A percentile compares a stretch with the other conserved stretches of the same genome.
Conservation (phyloP, 2,329 filamentous ascomycete species). For the Fusarium udum region DNA sequence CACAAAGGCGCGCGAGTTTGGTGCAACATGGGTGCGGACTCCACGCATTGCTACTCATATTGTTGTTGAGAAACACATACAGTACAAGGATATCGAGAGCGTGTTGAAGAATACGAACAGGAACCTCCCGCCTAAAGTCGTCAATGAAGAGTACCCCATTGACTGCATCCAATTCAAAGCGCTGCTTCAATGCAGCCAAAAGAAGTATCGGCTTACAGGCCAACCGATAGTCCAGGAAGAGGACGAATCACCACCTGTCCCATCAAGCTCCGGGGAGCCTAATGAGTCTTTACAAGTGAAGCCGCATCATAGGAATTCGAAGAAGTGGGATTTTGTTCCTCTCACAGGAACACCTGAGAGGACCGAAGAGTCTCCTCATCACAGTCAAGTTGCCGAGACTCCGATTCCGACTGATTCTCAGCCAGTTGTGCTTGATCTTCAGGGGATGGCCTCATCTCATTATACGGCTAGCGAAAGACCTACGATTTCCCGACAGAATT, state of each 20-base stretch:
- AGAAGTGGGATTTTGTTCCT: conserved; percentile 52
- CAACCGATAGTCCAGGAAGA: conserved; percentile 44
- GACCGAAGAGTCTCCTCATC: conserved; percentile 47
- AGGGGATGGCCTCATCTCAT: conserved; percentile 5
- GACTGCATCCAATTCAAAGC: conserved; percentile 71
- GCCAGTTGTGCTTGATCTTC: conserved; percentile 39
- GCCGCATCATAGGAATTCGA: conserved; percentile 49
- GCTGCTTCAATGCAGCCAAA: conserved; percentile 67
- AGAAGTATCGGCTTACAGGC: conserved; percentile 68
- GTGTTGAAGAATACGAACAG: conserved; percentile 46
- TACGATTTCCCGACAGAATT: neutral
- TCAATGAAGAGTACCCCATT: conserved; percentile 74
- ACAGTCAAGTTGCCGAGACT: conserved; percentile 27
- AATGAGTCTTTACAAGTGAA: conserved; percentile 61
- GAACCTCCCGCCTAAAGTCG: conserved; percentile 56
- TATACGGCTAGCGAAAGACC: neutral
- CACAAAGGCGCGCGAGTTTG: conserved; percentile 76
- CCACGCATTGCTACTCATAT: conserved; percentile 76
- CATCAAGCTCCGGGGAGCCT: conserved; percentile 33
- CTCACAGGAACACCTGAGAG: conserved; percentile 50
- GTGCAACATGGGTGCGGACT: conserved; percentile 74
- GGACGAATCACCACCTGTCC: neutral
- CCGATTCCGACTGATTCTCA: conserved; percentile 40
- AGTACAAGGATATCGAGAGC: conserved; percentile 69
- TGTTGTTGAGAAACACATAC: conserved; percentile 76